Conservation (phyloP, 352 stramenopile genomes). For the Globisporangium spinosum region DNA sequence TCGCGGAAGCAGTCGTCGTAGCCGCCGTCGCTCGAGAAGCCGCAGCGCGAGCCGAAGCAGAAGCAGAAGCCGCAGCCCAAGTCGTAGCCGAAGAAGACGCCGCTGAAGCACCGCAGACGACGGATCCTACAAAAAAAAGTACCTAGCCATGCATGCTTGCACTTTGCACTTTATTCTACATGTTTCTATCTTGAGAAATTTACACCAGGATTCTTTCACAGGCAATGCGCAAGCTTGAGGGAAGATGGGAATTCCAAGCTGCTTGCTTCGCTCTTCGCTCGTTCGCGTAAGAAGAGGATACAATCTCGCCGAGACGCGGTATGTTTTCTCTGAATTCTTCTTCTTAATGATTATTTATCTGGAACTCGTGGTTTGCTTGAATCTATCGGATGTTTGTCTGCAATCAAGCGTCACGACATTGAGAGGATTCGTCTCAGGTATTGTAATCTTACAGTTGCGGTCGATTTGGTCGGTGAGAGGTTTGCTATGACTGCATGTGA, state of each 20-base stretch:
- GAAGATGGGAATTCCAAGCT: not conserved
- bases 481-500: not conserved
- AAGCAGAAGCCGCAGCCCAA: constrained; percentile 34
- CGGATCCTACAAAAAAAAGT: constrained; percentile 5
- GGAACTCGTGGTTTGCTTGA: not conserved
- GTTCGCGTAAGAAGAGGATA: not conserved
- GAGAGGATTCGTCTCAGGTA: not conserved
- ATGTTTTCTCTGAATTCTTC: constrained; percentile 10
- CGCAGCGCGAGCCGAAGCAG: constrained; percentile 22
- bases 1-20: constrained; percentile 27
- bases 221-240: not conserved
- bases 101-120: constrained; percentile 15
- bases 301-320: constrained; percentile 2
- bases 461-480: not conserved
- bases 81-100: constrained; percentile 38
- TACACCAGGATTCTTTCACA: constrained; percentile 14
- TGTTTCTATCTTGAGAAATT: constrained; percentile 8
- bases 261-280: not conserved
- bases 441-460: not conserved
- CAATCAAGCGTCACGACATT: not conserved
- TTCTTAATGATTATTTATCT: not conserved
- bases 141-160: constrained; percentile 7
- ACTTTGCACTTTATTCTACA: constrained; percentile 7
- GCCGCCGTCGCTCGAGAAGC: constrained; percentile 28
- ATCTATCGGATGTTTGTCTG: not conserved